Evolutionary conservation across 2,329 filamentous ascomycete species (phyloP).

Genomic region (Alternaria arbusti): DNA sequence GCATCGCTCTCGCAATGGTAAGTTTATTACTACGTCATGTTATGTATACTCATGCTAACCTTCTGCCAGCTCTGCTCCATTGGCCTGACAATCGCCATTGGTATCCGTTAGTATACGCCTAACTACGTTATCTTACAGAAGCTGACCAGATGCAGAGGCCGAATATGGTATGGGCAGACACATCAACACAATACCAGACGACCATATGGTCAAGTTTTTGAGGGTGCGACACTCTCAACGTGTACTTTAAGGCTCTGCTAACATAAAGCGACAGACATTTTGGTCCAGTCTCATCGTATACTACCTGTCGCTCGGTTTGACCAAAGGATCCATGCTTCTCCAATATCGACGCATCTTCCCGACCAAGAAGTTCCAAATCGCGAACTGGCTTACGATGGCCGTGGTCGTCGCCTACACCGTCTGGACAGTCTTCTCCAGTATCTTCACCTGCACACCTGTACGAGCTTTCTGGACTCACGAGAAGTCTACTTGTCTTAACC

Average conservation of each 20-base stretch:
- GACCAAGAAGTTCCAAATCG: constrained; percentile 33
- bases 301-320: constrained; percentile 41
- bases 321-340: constrained; percentile 43
- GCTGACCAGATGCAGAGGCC: constrained; percentile 32
- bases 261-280: constrained; percentile 30
- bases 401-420: constrained; percentile 36
- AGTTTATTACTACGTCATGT: background rate
- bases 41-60: background rate
- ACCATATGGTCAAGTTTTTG: constrained; percentile 26
- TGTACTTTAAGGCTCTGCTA: background rate
- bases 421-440: constrained; percentile 41
- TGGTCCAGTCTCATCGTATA: constrained; percentile 43
- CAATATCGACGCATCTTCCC: constrained; percentile 43
- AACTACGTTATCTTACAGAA: background rate
- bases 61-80: constrained; percentile 25
- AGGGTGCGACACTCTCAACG: constrained; percentile 23
- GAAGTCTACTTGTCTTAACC: constrained; percentile 39
- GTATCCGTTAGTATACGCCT: constrained; percentile 28
- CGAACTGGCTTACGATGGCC: constrained; percentile 30
- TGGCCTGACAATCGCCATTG: constrained; percentile 37
- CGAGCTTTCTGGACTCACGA: constrained; percentile 44
- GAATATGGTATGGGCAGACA: constrained; percentile 40
- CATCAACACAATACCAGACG: constrained; percentile 14
- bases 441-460: constrained; percentile 43
- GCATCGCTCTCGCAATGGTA: constrained; percentile 37